Percentiles rank a stretch among this genome's conserved stretches.
These are phyloP conservation scores for Trichoderma semiorbis DNA, from an alignment of 2,329 filamentous ascomycete species.

Conservation along the genomic window DNA sequence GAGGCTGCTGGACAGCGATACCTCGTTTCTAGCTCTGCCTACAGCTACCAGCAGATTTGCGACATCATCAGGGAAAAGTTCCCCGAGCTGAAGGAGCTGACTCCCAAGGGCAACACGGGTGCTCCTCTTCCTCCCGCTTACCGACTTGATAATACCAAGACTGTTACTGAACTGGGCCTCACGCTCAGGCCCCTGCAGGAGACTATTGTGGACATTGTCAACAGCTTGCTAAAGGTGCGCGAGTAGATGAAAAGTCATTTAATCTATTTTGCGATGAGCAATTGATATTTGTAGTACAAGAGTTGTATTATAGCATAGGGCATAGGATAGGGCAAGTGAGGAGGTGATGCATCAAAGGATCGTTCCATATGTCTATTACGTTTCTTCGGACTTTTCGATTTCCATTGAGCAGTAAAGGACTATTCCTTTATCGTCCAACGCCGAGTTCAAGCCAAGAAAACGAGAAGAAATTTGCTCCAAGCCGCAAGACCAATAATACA, in stretches of 20 bases:
- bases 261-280: neutral
- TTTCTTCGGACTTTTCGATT: neutral
- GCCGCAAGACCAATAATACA: neutral
- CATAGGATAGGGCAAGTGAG: neutral
- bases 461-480: neutral
- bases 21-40: neutral
- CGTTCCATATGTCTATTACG: neutral
- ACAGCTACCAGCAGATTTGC: constrained; percentile 2
- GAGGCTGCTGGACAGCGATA: neutral
- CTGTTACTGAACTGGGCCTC: neutral
- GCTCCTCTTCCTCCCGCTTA: neutral
- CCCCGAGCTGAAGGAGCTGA: neutral
- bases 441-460: neutral
- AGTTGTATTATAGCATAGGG: neutral
- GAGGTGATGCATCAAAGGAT: neutral
- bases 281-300: neutral
- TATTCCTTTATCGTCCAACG: neutral
- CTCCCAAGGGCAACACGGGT: neutral
- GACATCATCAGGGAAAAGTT: neutral
- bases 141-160: neutral
- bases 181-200: neutral
- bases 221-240: neutral
- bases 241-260: neutral
- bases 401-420: neutral
- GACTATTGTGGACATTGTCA: neutral